phyloP scores from a whole-genome alignment of 192 early-diverging fungal species.

The Hyaloraphidium curvatum region DNA sequence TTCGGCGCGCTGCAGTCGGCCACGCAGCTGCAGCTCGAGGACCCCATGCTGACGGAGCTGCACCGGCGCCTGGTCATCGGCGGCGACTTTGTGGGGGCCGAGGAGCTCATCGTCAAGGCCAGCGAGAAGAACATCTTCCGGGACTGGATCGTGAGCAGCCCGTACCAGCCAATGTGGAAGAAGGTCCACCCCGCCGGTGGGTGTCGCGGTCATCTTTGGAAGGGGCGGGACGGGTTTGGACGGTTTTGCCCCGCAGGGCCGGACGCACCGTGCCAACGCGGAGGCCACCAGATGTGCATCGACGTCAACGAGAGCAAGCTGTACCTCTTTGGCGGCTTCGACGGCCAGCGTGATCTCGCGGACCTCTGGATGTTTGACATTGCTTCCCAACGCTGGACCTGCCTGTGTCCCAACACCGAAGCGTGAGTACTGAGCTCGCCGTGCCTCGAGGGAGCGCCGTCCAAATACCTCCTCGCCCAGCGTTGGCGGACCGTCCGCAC shows the following conservation, averaged over 20 bases:
- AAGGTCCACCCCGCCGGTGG: conserved; percentile 17
- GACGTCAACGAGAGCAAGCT: conserved; percentile 43
- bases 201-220: conserved; percentile 9
- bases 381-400: conserved; percentile 39
- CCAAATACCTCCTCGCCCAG: conserved; percentile 19
- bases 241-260: conserved; percentile 10
- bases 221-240: background rate
- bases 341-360: conserved; percentile 62
- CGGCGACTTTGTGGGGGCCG: conserved; percentile 53
- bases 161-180: conserved; percentile 57
- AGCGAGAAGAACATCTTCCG: conserved; percentile 44
- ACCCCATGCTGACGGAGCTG: conserved; percentile 59
- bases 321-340: conserved; percentile 90
- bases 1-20: conserved; percentile 48
- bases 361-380: conserved; percentile 78
- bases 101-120: conserved; percentile 47
- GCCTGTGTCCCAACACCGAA: conserved; percentile 56
- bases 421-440: conserved; percentile 16
- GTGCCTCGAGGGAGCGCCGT: background rate
- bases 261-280: conserved; percentile 44
- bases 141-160: conserved; percentile 39
- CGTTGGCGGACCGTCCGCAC: conserved; percentile 62
- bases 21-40: conserved; percentile 46
- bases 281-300: conserved; percentile 95
- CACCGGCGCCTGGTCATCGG: conserved; percentile 40